Base-by-base conservation (phyloP, 306 rosid genomes). In the Boehmeria nivea region DNA sequence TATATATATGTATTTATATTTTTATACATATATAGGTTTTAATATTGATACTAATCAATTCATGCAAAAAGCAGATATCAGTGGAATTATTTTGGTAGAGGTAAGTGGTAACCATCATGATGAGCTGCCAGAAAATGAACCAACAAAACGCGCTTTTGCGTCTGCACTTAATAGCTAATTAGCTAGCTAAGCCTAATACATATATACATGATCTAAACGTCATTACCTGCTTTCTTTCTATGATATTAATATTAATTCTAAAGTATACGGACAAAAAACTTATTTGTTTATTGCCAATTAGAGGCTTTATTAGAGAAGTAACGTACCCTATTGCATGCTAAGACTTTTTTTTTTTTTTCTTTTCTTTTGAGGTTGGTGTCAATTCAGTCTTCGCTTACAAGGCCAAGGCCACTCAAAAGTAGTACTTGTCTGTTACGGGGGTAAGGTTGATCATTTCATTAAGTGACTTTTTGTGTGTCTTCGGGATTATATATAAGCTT, bases 111-210 rank as follows among this genome's bases (percentile, higher is more conserved):
- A 56, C 69, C 60, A 62, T 69, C 75, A 62, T 27, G 64, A 49
- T 69, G 69, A 69, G 75, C 69, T 69, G 75, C 75, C 64, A 28
- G 48, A 69, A 69, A 55, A 69, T 56, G 64, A 39, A 46, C 57
- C 54, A 47, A n/a, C 48, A 54, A 62, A 62, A 69, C 69, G 69
- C 64, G 75, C 57, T 62, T 69, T 69, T 69, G 63, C 63, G 33
- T 58, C 27, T 26, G 44, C 50, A 54, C 16, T 6, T 40, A 40
- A 10, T 33, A 4, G 38, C n/a, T 12, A 40, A 11, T 40, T 40
- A 11, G 45, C 12, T 40, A 8, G 45, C 45, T 40, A 40, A 40
- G 8, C 2, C 36, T 31, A 31, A 31, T 31, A 31, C 36, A 31
- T 14, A n/a, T 14, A 40, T 14, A 40, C 45, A 40, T 24, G 36